Evolutionary conservation across 2,329 filamentous ascomycete genomes (phyloP).

Genomic region (Claviceps paspali): DNA sequence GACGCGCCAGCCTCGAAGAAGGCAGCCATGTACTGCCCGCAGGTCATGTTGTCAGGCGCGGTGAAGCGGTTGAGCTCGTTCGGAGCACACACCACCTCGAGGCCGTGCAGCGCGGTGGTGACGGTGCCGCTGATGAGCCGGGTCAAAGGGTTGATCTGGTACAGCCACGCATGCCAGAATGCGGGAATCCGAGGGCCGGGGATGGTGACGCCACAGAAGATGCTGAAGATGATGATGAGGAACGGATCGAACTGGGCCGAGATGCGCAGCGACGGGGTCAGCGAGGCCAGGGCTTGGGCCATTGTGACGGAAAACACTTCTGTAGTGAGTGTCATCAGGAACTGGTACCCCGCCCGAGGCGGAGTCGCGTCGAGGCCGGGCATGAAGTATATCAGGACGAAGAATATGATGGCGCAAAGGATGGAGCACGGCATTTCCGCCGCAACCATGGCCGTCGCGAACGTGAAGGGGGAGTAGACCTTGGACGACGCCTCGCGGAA

Average conservation of each 20-base stretch:
- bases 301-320: conserved; percentile 75
- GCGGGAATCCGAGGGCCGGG: conserved; percentile 60
- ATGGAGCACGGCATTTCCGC: conserved; percentile 76
- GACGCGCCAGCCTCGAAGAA: conserved; percentile 55
- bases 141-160: conserved; percentile 72
- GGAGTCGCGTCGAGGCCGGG: conserved; percentile 52
- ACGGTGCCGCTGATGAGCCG: conserved; percentile 69
- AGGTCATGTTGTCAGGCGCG: conserved; percentile 49
- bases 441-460: conserved; percentile 61
- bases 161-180: conserved; percentile 70
- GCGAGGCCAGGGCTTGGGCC: conserved; percentile 58
- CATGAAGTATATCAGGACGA: conserved; percentile 72
- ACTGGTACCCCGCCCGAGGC: conserved; percentile 66
- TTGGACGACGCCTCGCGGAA: conserved; percentile 77
- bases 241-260: conserved; percentile 69
- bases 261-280: conserved; percentile 68
- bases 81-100: conserved; percentile 43
- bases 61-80: conserved; percentile 53
- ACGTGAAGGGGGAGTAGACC: conserved; percentile 71
- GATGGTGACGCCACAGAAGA: conserved; percentile 82
- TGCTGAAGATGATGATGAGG: conserved; percentile 64
- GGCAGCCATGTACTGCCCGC: conserved; percentile 57
- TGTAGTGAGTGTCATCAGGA: conserved; percentile 70
- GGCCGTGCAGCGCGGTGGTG: conserved; percentile 57
- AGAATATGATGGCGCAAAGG: conserved; percentile 67